These are phyloP conservation scores for Protomyces inouyei DNA, from an alignment of 1,139 yeast species.

Conservation along the genomic window DNA sequence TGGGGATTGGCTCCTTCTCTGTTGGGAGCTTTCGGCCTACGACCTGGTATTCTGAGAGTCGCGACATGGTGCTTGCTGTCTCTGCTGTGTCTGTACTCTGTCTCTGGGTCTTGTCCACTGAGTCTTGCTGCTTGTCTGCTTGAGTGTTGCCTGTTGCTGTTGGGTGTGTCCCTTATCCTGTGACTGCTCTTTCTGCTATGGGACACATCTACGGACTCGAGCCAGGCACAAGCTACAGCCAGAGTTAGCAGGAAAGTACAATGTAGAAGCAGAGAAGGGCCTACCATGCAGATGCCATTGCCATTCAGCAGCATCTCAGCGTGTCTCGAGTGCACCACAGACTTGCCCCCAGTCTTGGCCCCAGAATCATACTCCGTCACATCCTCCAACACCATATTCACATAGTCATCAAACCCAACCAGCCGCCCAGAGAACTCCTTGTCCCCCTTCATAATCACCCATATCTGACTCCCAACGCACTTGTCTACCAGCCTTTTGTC, in stretches of 20 bases:
- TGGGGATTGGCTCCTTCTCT: conserved; percentile 98
- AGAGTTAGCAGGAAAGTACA: background rate
- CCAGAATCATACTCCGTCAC: conserved; percentile 54
- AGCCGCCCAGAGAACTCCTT: conserved; percentile 70
- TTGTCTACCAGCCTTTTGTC: conserved; percentile 56
- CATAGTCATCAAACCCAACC: conserved; percentile 91
- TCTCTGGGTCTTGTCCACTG: background rate
- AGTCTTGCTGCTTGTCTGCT: background rate
- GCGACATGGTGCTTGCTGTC: background rate
- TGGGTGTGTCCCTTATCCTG: background rate
- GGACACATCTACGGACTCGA: background rate
- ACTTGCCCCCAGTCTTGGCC: conserved; percentile 38
- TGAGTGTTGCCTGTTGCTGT: background rate
- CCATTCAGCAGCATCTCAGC: conserved; percentile 80
- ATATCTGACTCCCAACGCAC: conserved; percentile 72
- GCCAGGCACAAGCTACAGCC: background rate
- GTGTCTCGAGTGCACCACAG: conserved; percentile 44
- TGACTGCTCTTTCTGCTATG: background rate
- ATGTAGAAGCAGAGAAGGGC: conserved; percentile 1
- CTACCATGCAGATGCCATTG: conserved; percentile 75
- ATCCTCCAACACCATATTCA: conserved; percentile 76
- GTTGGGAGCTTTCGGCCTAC: conserved; percentile 99
- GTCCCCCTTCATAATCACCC: conserved; percentile 70
- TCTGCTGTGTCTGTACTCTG: background rate
- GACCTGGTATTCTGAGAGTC: conserved; percentile 81